These are phyloP conservation scores for Citrus unshiu DNA, from an alignment of 345 rosid species.

Conservation along the genomic window DNA sequence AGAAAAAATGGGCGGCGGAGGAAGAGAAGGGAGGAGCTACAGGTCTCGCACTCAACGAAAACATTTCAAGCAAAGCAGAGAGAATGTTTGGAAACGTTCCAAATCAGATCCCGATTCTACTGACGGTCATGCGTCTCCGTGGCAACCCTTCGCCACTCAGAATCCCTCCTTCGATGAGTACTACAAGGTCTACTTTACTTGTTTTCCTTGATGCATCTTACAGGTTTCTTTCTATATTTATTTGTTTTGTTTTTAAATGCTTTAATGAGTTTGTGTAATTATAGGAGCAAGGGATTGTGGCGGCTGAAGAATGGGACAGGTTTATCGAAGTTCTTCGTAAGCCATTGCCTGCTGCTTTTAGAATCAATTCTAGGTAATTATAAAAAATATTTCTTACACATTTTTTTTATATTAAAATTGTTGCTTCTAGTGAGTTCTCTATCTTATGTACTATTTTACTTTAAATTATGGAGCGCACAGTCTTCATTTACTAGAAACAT, in stretches of 20 bases:
- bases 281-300: constrained; percentile 83
- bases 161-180: constrained; percentile 77
- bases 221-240: not conserved
- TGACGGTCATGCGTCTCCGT: constrained; percentile 23
- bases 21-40: constrained; percentile 51
- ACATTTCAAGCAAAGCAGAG: constrained; percentile 68
- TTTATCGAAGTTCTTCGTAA: constrained; percentile 69
- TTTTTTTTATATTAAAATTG: not conserved
- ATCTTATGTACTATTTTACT: not conserved
- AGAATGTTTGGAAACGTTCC: constrained; percentile 56
- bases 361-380: constrained; percentile 76
- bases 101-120: constrained; percentile 46
- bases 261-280: not conserved
- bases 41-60: constrained; percentile 61
- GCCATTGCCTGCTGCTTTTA: constrained; percentile 94
- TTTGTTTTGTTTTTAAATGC: not conserved
- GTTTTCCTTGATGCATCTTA: not conserved
- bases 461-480: not conserved
- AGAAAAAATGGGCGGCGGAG: constrained; percentile 40
- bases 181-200: constrained; percentile 57
- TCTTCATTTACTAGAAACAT: not conserved
- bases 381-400: too few species aligned
- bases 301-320: constrained; percentile 74
- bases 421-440: not conserved
- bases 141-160: constrained; percentile 64